Percentiles rank a stretch among this genome's conserved stretches.
phyloP scores from a whole-genome alignment of 805 yeast genomes.

The Metschnikowia noctiluminum region DNA sequence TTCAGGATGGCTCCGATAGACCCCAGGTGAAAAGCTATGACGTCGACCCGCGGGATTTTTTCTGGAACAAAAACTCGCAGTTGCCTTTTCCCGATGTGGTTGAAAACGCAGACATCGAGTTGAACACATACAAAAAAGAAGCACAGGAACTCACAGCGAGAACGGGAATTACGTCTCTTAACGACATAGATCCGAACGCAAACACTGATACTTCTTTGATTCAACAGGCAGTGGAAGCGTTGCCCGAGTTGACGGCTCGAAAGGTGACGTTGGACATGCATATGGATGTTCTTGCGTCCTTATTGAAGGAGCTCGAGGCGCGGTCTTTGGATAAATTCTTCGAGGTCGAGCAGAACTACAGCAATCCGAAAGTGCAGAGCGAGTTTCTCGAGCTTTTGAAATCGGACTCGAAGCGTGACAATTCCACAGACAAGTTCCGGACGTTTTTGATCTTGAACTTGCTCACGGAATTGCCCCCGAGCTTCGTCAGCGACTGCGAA shows the following conservation, averaged over 20 bases:
- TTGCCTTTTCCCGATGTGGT: slow-evolving; percentile 99
- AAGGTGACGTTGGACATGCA: slow-evolving; percentile 91
- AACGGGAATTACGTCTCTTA: slow-evolving; percentile 68
- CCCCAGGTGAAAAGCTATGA: slow-evolving; percentile 62
- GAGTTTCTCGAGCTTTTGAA: slow-evolving; percentile 60
- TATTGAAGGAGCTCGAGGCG: slow-evolving; percentile 80
- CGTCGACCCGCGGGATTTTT: slow-evolving; percentile 88
- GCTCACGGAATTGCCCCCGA: slow-evolving; percentile 37
- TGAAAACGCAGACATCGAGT: slow-evolving; percentile 85
- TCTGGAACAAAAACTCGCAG: slow-evolving; percentile 82
- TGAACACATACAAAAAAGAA: slow-evolving; percentile 77
- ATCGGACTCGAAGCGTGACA: slow-evolving; percentile 51
- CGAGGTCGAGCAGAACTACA: slow-evolving; percentile 85
- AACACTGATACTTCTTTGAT: slow-evolving; percentile 60
- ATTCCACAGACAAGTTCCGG: slow-evolving; percentile 77
- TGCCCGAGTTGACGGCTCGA: slow-evolving; percentile 88
- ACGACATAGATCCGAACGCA: slow-evolving; percentile 65
- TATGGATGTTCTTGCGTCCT: slow-evolving; percentile 87
- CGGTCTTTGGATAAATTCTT: slow-evolving; percentile 86
- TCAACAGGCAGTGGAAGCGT: slow-evolving; percentile 83
- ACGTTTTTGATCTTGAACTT: slow-evolving; percentile 80
- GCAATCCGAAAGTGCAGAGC: slow-evolving; percentile 54
- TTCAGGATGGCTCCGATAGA: slow-evolving; percentile 25
- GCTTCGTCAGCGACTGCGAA: slow-evolving; percentile 54
- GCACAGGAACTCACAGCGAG: slow-evolving; percentile 81